Evolutionary conservation across 2,329 filamentous ascomycete genomes (phyloP).

Genomic region (Aspergillus viridinutans): DNA sequence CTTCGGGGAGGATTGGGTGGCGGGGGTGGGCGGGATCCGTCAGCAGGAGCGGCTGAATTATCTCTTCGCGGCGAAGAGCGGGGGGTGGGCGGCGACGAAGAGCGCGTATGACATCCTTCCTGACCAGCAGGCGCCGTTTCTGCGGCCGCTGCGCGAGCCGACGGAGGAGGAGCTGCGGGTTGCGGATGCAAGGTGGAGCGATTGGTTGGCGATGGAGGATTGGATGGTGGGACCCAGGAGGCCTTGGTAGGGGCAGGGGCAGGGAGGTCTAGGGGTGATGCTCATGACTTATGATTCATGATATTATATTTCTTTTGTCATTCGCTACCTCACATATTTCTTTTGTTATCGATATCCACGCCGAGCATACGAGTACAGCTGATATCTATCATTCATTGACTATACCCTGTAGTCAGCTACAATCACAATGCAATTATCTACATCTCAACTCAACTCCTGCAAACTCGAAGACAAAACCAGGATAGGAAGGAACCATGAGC

Average conservation of each 20-base stretch:
- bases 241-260: constrained; percentile 29
- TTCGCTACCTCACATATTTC: neutral
- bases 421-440: too few species aligned
- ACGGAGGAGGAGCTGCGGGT: constrained; percentile 73
- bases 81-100: constrained; percentile 84
- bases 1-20: constrained; percentile 82
- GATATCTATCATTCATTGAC: too few species aligned
- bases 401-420: too few species aligned
- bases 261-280: neutral
- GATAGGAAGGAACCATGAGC: too few species aligned
- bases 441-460: too few species aligned
- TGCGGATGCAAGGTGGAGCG: constrained; percentile 83
- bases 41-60: constrained; percentile 90
- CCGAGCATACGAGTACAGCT: too few species aligned
- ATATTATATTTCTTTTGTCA: constrained; percentile 1
- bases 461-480: too few species aligned
- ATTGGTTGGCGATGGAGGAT: constrained; percentile 95
- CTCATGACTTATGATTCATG: constrained; percentile 19
- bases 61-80: constrained; percentile 89
- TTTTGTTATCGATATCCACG: neutral
- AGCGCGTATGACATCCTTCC: constrained; percentile 80
- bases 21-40: constrained; percentile 74
- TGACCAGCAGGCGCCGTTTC: constrained; percentile 79
- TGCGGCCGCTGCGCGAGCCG: constrained; percentile 71
- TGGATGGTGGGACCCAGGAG: constrained; percentile 85